phyloP scores from a whole-genome alignment of 2,329 filamentous ascomycete genomes.

The Graphiopsis chlorocephala region DNA sequence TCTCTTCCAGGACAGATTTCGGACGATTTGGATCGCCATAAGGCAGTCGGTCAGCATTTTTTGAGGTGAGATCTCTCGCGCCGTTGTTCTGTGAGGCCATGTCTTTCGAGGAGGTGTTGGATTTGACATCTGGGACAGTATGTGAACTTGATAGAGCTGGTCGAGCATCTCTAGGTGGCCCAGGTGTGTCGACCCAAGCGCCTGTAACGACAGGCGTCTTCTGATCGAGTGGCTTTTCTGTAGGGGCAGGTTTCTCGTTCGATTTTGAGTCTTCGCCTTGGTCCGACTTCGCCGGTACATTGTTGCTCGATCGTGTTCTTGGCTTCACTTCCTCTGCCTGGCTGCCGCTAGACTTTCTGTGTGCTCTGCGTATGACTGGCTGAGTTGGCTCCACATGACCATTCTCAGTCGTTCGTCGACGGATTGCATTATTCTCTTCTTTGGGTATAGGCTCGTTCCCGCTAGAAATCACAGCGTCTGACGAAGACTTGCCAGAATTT shows the following conservation, averaged over 20 bases:
- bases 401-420: background rate
- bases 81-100: background rate
- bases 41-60: background rate
- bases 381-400: background rate
- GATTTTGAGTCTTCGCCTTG: background rate
- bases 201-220: constrained; percentile 46
- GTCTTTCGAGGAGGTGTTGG: background rate
- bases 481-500: constrained; percentile 37
- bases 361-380: background rate
- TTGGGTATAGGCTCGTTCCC: background rate
- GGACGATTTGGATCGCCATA: constrained; percentile 6
- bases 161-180: background rate
- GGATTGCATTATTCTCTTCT: background rate
- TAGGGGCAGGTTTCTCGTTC: background rate
- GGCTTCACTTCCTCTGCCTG: constrained; percentile 1
- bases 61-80: background rate
- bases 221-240: background rate
- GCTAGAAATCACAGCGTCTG: background rate
- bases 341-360: background rate
- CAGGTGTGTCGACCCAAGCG: constrained; percentile 49
- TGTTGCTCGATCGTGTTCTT: background rate
- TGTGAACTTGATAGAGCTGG: background rate
- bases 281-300: no score
- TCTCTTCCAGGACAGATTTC: constrained; percentile 38
- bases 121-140: background rate